Conservation (phyloP, 257 asterid species). For the Solanum lignicaule region DNA sequence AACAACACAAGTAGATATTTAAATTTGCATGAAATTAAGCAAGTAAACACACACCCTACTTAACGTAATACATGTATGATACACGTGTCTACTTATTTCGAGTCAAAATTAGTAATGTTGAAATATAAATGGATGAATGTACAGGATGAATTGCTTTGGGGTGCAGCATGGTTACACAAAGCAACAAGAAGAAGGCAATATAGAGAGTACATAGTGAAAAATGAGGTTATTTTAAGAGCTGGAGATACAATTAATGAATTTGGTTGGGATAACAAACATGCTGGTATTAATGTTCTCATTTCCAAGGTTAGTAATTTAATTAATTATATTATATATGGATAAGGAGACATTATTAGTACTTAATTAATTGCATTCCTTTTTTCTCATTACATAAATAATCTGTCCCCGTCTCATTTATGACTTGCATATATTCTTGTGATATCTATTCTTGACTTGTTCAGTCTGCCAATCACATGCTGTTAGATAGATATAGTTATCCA, state of each 20-base stretch:
- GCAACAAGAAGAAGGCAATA: constrained; percentile 64
- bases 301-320: constrained; percentile 49
- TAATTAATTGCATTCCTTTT: background rate
- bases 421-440: constrained; percentile 10
- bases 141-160: constrained; percentile 84
- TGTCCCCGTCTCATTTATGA: constrained; percentile 6
- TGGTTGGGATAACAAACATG: constrained; percentile 96
- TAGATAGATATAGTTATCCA: background rate
- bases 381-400: background rate
- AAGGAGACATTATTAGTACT: background rate
- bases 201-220: constrained; percentile 64
- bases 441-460: background rate
- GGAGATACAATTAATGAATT: constrained; percentile 84
- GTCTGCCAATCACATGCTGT: constrained; percentile 24
- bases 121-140: background rate
- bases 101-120: background rate
- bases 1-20: no score
- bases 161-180: constrained; percentile 92
- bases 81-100: no score
- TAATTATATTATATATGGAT: background rate
- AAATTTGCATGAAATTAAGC: no score
- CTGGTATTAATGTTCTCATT: constrained; percentile 79
- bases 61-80: no score
- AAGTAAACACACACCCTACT: no score
- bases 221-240: constrained; percentile 72